phyloP scores from a whole-genome alignment of 2,329 filamentous ascomycete species.

The Eurotiales sp. region DNA sequence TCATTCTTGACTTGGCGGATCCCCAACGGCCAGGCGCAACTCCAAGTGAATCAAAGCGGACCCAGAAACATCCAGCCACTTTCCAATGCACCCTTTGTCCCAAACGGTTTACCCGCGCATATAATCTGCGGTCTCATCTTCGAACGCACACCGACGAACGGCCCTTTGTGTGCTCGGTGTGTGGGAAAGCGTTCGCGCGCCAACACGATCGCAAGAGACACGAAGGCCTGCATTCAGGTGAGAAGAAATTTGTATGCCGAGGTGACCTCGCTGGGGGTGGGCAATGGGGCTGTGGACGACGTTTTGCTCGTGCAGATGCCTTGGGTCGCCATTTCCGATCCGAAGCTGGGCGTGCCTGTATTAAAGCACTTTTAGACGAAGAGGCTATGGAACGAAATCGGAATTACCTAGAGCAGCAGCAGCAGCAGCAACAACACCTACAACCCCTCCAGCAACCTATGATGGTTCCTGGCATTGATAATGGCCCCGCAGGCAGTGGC shows the following conservation, averaged over 20 bases:
- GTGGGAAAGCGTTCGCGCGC: constrained; percentile 92
- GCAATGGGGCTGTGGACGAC: constrained; percentile 87
- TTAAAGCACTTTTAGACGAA: constrained; percentile 94
- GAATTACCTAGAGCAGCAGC: constrained; percentile 67
- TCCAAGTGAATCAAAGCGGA: constrained; percentile 66
- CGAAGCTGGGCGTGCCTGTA: constrained; percentile 92
- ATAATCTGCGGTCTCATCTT: constrained; percentile 91
- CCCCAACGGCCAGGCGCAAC: constrained; percentile 71
- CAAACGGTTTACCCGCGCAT: constrained; percentile 92
- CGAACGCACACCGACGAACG: constrained; percentile 96
- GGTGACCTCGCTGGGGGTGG: constrained; percentile 79
- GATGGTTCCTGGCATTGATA: constrained; percentile 58
- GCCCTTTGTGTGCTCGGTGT: constrained; percentile 95
- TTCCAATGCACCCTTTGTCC: constrained; percentile 93
- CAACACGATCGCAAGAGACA: constrained; percentile 97
- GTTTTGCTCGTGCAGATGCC: constrained; percentile 93
- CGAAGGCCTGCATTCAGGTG: constrained; percentile 90
- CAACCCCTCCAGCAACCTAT: constrained; percentile 56
- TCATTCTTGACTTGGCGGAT: constrained; percentile 88
- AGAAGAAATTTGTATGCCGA: constrained; percentile 98
- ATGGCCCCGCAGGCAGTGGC: constrained; percentile 47
- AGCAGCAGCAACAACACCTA: constrained; percentile 55
- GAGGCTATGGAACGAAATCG: constrained; percentile 81
- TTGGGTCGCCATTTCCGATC: constrained; percentile 92
- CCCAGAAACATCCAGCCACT: constrained; percentile 94